phyloP scores from a whole-genome alignment of 805 yeast genomes.

The Spathaspora gorwiae region DNA sequence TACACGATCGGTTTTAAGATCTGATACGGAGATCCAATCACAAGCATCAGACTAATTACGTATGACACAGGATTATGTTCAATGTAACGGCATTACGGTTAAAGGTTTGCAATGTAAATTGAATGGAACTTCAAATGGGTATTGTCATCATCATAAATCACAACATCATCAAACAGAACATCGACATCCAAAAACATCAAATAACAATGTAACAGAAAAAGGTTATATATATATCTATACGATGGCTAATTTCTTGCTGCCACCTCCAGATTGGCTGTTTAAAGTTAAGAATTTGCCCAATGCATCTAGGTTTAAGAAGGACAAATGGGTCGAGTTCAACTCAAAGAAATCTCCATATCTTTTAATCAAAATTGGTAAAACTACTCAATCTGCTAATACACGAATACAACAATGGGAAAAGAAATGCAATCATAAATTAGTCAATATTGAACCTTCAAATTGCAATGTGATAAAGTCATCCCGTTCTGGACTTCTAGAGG shows the following conservation, averaged over 20 bases:
- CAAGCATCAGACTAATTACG: background rate
- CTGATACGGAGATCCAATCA: background rate
- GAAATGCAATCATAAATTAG: constrained; percentile 46
- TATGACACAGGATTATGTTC: constrained; percentile 7
- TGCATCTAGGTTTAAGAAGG: constrained; percentile 11
- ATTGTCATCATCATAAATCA: constrained; percentile 31
- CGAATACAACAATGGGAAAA: constrained; percentile 50
- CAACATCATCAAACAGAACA: constrained; percentile 6
- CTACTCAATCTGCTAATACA: constrained; percentile 39
- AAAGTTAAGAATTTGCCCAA: constrained; percentile 29
- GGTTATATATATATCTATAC: constrained; percentile 54
- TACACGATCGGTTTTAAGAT: too few relatives aligned
- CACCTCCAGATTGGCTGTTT: constrained; percentile 30
- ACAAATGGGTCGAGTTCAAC: constrained; percentile 30
- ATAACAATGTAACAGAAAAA: background rate
- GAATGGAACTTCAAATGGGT: constrained; percentile 12
- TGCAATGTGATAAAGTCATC: constrained; percentile 6
- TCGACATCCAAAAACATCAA: background rate
- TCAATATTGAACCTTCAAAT: constrained; percentile 30
- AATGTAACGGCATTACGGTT: constrained; percentile 40
- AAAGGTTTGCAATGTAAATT: constrained; percentile 39
- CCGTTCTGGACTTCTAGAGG: constrained; percentile 3
- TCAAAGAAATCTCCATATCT: constrained; percentile 33
- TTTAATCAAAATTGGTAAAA: constrained; percentile 51
- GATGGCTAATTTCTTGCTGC: constrained; percentile 26